phyloP scores from a whole-genome alignment of 1,139 yeast species.

The Pichia sp. region DNA sequence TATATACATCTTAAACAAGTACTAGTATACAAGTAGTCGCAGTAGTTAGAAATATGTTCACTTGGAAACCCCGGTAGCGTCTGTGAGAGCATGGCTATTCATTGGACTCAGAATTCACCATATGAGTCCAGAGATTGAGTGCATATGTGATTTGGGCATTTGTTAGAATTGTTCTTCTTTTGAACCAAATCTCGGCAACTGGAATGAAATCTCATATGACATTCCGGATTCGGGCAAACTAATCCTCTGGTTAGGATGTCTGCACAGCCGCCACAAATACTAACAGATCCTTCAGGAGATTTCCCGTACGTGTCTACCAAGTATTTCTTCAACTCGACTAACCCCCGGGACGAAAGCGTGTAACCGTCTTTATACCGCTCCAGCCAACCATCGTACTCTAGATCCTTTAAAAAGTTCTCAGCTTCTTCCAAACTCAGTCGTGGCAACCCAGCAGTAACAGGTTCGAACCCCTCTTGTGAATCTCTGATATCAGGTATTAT shows the following conservation, averaged over 20 bases:
- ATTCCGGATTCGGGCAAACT: conserved; percentile 28
- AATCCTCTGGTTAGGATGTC: conserved; percentile 50
- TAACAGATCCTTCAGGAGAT: conserved; percentile 33
- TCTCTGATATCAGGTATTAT: background rate
- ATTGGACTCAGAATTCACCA: conserved; percentile 2
- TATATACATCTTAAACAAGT: too few species aligned
- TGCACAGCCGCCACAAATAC: conserved; percentile 45
- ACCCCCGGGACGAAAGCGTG: conserved; percentile 31
- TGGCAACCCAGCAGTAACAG: conserved; percentile 4
- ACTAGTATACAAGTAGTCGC: too few species aligned
- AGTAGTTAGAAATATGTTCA: too few species aligned
- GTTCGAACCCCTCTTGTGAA: conserved; percentile 2
- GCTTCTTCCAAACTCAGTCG: conserved; percentile 20
- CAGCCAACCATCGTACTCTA: conserved; percentile 51
- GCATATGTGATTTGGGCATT: conserved; percentile 26
- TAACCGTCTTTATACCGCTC: conserved; percentile 22
- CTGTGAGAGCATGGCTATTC: too few species aligned
- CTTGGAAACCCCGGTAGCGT: too few species aligned
- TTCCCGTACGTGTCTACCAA: conserved; percentile 32
- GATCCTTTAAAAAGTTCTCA: conserved; percentile 29
- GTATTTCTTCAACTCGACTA: conserved; percentile 41
- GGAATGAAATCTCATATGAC: conserved; percentile 39
- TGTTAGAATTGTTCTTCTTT: conserved; percentile 21
- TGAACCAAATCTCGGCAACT: conserved; percentile 36
- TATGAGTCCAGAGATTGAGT: conserved; percentile 10